Conservation (phyloP, 2,329 filamentous ascomycete genomes). For the Lachnellula suecica region DNA sequence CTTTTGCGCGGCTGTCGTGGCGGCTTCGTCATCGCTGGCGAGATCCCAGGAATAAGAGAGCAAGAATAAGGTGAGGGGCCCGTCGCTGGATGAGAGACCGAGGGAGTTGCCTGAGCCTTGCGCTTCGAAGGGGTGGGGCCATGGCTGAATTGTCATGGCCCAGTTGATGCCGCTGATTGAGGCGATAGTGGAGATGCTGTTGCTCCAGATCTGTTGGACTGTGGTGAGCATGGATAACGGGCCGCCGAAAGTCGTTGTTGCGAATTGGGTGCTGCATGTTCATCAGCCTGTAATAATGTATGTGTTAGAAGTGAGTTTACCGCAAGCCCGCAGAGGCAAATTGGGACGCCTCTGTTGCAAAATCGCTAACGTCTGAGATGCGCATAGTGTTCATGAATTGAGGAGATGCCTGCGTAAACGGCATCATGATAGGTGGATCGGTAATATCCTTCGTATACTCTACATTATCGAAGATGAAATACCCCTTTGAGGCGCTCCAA, state of each 20-base stretch:
- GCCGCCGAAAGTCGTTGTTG: not conserved
- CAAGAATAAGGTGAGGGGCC: not conserved
- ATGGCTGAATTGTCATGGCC: not conserved
- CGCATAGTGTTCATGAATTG: conserved; percentile 10
- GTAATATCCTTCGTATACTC: conserved; percentile 2
- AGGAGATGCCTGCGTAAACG: conserved; percentile 11
- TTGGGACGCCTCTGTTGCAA: conserved; percentile 9
- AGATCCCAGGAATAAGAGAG: conserved; percentile 22
- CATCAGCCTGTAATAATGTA: conserved; percentile 10
- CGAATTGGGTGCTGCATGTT: not conserved
- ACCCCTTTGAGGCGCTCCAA: not conserved
- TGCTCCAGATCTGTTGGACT: not conserved
- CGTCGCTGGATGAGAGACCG: not conserved
- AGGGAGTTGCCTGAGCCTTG: not conserved
- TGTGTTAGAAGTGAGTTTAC: not conserved
- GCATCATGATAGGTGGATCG: conserved; percentile 10
- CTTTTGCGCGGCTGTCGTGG: conserved; percentile 27
- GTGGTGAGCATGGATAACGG: not conserved
- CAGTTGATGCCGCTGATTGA: not conserved
- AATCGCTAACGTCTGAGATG: conserved; percentile 11
- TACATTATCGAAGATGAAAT: conserved; percentile 1
- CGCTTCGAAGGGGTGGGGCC: not conserved
- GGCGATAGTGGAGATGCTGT: not conserved
- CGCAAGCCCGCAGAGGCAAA: not conserved
- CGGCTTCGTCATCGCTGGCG: conserved; percentile 32